Conservation (phyloP, 23 red algal species). For the Cyanidiococcus yangmingshanensis region DNA sequence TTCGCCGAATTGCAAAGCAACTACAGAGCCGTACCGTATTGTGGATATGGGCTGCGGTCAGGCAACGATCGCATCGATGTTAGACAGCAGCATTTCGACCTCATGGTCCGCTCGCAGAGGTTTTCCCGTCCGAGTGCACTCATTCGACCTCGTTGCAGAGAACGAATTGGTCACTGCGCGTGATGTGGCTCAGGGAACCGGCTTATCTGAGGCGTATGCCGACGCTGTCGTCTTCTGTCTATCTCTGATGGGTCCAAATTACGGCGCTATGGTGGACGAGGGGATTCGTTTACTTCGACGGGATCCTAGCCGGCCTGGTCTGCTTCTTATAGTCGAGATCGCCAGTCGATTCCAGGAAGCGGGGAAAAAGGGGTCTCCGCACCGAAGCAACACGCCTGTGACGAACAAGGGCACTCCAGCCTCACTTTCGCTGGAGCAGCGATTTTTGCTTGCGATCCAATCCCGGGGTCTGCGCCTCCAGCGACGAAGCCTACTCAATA, state of each 20-base stretch:
- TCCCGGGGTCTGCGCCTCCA: background rate
- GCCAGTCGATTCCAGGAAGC: background rate
- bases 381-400: too few species aligned
- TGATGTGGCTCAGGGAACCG: conserved; percentile 52
- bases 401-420: background rate
- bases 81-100: conserved; percentile 56
- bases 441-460: background rate
- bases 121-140: conserved; percentile 30
- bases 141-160: conserved; percentile 69
- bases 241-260: conserved; percentile 92
- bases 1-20: background rate
- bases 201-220: conserved; percentile 20
- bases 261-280: conserved; percentile 44
- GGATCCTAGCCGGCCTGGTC: background rate
- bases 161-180: conserved; percentile 57
- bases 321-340: background rate
- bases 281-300: background rate
- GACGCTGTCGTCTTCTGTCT: conserved; percentile 91
- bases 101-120: background rate
- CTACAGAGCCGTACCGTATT: background rate
- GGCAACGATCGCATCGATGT: conserved; percentile 31
- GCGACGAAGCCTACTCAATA: background rate
- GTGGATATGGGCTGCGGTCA: background rate
- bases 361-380: too few species aligned
- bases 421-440: background rate